Evolutionary conservation across 345 rosid genomes (phyloP), one percentile per base, ranked within the genome.

Genomic region (Lepidium sativum): DNA sequence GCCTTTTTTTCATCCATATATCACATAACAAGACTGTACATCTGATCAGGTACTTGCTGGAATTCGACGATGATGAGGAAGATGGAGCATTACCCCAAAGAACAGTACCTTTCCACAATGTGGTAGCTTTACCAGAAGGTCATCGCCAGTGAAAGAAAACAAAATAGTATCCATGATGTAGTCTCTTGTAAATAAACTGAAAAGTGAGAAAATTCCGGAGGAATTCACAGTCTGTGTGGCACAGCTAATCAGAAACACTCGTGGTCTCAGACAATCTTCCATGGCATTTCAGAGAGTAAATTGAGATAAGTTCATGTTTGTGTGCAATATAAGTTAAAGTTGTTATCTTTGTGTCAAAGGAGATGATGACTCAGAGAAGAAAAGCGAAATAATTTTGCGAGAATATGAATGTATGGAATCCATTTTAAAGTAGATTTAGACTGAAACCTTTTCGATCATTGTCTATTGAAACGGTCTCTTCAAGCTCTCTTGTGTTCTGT

Each of bases 31-130:
- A 53, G 20, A 17, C 5, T 33, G 3, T 37, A 50, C 1, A 9
- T 33, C 13, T 31, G 17, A 41, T 44, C 13, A 88, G 98, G 35
- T 91, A 91, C 80, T 62, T 88, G 65, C 81, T 91, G 44, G 98
- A 91, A 70, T 91, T 91, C 18, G 99, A 94, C 13, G 97, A 90
- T 6, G 99, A 94, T 1, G 99, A 94, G 50, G 99, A 94, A 79
- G 96, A 94, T 8, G 99, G 97, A 69, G 80, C 90, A 38, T 67
- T 90, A 77, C 99, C 97, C 17, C 86, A 86, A 78, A 84, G 97
- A 77, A 75, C 77, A 0, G 97, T 94, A 7, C 92, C 97, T 10
- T 90, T 86, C 53, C 77, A 74, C 80, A 82, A 76, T 54, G 99
- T 94, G 66, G 96, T 94, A 65, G 65, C 92, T 16, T 79, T 90